Percentiles rank a stretch among this genome's conserved stretches.
Evolutionary conservation across 345 rosid genomes (phyloP).

Genomic region (Dipteronia dyeriana): DNA sequence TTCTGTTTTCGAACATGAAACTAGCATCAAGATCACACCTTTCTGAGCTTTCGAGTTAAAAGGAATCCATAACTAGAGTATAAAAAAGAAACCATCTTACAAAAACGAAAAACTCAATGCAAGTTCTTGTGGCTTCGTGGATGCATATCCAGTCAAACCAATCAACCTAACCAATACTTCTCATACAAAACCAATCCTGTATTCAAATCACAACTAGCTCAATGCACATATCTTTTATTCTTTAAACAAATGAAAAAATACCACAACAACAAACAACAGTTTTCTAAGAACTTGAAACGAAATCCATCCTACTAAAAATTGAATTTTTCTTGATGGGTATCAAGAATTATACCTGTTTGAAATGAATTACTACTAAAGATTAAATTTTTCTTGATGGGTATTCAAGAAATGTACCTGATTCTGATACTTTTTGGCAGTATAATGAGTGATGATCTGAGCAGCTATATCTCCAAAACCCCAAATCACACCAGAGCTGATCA

Average conservation of each 20-base stretch:
- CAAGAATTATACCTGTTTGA: conserved; percentile 18
- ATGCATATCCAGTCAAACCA: not conserved
- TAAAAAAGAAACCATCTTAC: not conserved
- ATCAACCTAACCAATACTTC: not conserved
- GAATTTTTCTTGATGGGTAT: not conserved
- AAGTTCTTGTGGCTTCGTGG: not conserved
- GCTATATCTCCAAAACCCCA: conserved; percentile 91
- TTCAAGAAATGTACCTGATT: not conserved
- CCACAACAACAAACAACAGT: not conserved
- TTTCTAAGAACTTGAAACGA: not conserved
- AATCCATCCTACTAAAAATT: not conserved
- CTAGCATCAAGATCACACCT: not conserved
- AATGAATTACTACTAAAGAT: conserved; percentile 2
- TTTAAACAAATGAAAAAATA: not conserved
- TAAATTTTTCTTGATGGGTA: not conserved
- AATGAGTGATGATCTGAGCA: conserved; percentile 83
- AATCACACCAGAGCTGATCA: conserved; percentile 81
- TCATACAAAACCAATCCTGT: not conserved
- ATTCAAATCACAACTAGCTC: conserved; percentile 3
- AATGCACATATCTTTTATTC: not conserved
- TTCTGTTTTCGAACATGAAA: not conserved
- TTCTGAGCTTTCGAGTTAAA: not conserved
- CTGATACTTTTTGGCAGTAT: conserved; percentile 54
- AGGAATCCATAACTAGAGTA: not conserved
- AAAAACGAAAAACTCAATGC: not conserved